Evolutionary conservation across 164 flowering plant genomes (phyloP), one percentile per base, ranked within the genome.

Genomic region (Piper longum): DNA sequence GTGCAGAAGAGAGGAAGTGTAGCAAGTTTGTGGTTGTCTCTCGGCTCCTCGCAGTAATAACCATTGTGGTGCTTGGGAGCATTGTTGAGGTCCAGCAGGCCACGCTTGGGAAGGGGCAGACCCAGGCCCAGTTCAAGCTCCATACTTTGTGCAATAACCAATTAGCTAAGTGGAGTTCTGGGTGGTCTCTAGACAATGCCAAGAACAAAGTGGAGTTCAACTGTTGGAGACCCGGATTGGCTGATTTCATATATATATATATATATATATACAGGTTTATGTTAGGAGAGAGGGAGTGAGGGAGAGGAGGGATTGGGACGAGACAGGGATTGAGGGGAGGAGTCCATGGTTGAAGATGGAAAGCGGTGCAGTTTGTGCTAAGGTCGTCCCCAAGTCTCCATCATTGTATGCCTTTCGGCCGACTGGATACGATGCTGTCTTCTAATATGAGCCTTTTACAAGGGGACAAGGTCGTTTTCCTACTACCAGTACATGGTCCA

Each of bases 81-180:
- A 48, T 16, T 13, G 64, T 76, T 71, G 4, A 71, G 52, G 60
- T 72, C 78, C 26, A 74, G 71, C 40, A 57, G 3, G 55, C 70
- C 72, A 42, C 62, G 66, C 63, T 42, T 61, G 2, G 80, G 69
- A 48, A 68, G 79, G 9, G 79, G 68, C 17, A 80, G 68, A 57
- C 76, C 76, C 7, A 80, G 66, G 45, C 76, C 77, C 7, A 80
- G 64, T 60, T 79, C 68, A 18, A 79, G 77, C 70, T 77, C 83
- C 80, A 77, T 77, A 3, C 11, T 4, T n/a, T 62, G 18, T 62
- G 16, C 41, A 12, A 40, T 26, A 8, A 18, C n/a, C 41, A 42
- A 26, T 57, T 43, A 16, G 51, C 4, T 59, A 39, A 61, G 54
- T 45, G 43, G 4, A 65, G 36, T 44, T 5, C 6, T 5, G 26